Evolutionary conservation across 192 early-diverging fungal genomes (phyloP).

Genomic region (Lobosporangium transversale): DNA sequence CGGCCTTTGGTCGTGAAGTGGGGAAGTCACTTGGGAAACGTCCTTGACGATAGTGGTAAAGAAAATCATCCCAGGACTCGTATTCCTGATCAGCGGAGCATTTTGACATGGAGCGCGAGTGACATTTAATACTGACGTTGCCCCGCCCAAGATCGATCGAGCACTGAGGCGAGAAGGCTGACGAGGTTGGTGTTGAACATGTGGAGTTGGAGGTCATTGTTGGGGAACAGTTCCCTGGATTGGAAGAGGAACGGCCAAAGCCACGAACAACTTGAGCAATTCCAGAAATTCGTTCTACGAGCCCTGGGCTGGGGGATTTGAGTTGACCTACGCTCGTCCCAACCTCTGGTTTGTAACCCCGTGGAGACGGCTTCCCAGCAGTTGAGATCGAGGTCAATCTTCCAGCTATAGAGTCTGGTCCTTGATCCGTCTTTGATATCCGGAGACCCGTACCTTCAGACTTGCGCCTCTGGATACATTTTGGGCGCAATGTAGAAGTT

Average conservation of each 20-base stretch:
- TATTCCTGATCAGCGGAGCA: not conserved
- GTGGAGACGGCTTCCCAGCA: conserved; percentile 17
- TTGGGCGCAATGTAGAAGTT: conserved; percentile 8
- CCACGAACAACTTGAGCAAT: conserved; percentile 43
- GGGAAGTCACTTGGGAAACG: conserved; percentile 23
- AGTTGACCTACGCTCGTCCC: conserved; percentile 45
- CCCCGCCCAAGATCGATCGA: not conserved
- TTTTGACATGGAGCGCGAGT: not conserved
- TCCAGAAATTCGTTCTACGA: conserved; percentile 33
- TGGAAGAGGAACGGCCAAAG: conserved; percentile 25
- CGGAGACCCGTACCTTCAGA: conserved; percentile 42
- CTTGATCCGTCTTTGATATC: conserved; percentile 29
- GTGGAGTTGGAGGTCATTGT: conserved; percentile 22
- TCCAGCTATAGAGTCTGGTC: not conserved
- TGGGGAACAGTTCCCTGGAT: conserved; percentile 24
- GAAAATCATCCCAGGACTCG: conserved; percentile 40
- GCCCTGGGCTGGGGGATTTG: conserved; percentile 17
- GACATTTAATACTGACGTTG: not conserved
- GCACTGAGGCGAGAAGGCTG: conserved; percentile 5
- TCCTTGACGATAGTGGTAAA: conserved; percentile 29
- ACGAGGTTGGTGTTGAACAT: conserved; percentile 33
- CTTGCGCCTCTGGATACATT: conserved; percentile 42
- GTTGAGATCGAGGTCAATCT: conserved; percentile 5
- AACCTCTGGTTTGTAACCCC: conserved; percentile 15
- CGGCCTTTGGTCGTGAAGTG: not conserved